Conservation (phyloP, 2,329 filamentous ascomycete species). For the Aureobasidium sp. region DNA sequence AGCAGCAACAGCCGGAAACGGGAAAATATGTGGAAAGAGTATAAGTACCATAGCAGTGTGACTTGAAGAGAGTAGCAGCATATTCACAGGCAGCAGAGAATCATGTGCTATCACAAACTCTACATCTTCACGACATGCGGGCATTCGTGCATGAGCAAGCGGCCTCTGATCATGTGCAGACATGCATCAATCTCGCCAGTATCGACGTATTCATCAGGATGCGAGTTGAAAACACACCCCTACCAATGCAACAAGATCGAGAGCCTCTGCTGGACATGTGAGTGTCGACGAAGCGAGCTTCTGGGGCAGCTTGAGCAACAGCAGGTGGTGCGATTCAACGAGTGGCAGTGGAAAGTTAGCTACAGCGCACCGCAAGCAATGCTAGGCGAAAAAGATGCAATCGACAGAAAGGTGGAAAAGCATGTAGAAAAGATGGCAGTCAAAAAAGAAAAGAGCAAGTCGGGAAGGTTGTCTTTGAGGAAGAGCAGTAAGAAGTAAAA, state of each 20-base stretch:
- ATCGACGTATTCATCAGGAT: constrained; percentile 17
- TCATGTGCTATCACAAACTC: constrained; percentile 36
- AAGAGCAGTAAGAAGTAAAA: constrained; percentile 14
- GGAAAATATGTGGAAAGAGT: not conserved
- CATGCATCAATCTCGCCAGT: constrained; percentile 18
- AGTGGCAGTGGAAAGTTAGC: constrained; percentile 33
- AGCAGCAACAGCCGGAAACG: not conserved
- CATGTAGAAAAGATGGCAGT: constrained; percentile 13
- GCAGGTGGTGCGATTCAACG: constrained; percentile 27
- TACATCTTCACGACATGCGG: constrained; percentile 35
- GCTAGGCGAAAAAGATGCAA: constrained; percentile 15
- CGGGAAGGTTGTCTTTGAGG: constrained; percentile 16
- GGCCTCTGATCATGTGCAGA: constrained; percentile 28
- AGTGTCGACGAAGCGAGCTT: constrained; percentile 19
- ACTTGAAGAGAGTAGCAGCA: not conserved
- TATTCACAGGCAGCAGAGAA: constrained; percentile 1
- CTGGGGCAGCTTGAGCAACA: constrained; percentile 20
- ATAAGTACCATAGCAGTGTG: not conserved
- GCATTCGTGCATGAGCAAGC: constrained; percentile 28
- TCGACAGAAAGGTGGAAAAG: constrained; percentile 14
- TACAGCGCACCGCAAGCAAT: constrained; percentile 25
- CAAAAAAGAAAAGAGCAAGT: constrained; percentile 8
- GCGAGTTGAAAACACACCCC: constrained; percentile 25
- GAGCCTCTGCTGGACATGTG: constrained; percentile 25
- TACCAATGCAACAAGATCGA: constrained; percentile 28